Percentiles rank a stretch among this genome's conserved stretches.
These are phyloP conservation scores for Solanum okadae DNA, from an alignment of 257 asterid genomes.

Conservation along the genomic window DNA sequence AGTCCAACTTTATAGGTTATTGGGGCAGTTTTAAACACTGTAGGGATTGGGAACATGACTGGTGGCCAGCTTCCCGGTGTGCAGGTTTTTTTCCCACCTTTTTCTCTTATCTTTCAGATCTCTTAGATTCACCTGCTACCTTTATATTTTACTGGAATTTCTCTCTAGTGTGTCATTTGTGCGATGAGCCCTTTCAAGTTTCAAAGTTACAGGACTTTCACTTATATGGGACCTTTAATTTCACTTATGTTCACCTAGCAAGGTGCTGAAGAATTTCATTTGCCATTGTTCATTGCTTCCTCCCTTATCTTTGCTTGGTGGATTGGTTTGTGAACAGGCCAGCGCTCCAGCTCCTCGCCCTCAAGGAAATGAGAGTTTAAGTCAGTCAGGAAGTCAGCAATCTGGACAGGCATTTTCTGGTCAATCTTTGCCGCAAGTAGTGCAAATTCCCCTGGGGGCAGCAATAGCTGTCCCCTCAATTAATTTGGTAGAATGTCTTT, in stretches of 20 bases:
- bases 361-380: slow-evolving; percentile 50
- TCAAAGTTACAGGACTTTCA: background rate
- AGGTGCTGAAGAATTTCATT: background rate
- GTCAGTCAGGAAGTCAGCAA: slow-evolving; percentile 36
- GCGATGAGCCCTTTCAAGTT: background rate
- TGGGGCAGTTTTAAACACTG: slow-evolving; percentile 77
- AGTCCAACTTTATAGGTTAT: slow-evolving; percentile 41
- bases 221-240: background rate
- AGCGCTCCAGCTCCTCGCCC: slow-evolving; percentile 21
- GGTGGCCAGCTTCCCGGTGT: slow-evolving; percentile 53
- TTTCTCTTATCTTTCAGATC: background rate
- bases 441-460: slow-evolving; percentile 65
- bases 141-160: background rate
- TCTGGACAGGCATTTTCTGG: slow-evolving; percentile 46
- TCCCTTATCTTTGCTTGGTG: background rate
- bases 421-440: slow-evolving; percentile 39
- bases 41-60: slow-evolving; percentile 58
- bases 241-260: background rate
- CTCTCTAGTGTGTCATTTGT: background rate
- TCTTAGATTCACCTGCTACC: background rate
- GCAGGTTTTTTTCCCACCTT: slow-evolving; percentile 34
- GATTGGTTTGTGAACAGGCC: slow-evolving; percentile 6
- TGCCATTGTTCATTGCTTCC: background rate
- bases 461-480: slow-evolving; percentile 57
- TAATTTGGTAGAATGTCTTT: slow-evolving; percentile 42